Evolutionary conservation across 345 rosid species (phyloP).

Genomic region (Angophora floribunda): DNA sequence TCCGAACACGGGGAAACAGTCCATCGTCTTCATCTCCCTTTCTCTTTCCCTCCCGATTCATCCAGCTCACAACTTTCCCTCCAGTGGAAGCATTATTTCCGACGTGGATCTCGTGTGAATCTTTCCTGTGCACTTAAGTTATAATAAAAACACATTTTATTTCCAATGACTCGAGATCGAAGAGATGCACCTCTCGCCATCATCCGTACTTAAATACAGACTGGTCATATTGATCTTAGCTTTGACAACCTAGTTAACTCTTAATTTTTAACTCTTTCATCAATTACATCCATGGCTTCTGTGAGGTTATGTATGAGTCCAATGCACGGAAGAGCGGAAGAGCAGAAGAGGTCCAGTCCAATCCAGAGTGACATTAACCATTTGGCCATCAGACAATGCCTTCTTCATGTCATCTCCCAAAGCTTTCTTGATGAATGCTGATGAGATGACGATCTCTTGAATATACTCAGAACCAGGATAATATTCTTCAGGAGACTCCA

Average conservation of each 20-base stretch:
- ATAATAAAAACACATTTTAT: not conserved
- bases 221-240: not conserved
- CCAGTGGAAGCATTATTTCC: not conserved
- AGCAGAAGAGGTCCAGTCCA: not conserved
- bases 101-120: not conserved
- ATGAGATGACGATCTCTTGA: not conserved
- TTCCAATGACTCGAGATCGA: not conserved
- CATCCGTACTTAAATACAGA: not conserved
- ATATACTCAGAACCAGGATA: not conserved
- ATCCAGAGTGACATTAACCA: not conserved
- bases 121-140: not conserved
- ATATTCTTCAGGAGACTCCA: not conserved
- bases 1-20: not conserved
- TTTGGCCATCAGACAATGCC: not conserved
- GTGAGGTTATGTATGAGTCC: not conserved
- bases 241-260: not conserved
- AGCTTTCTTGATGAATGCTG: not conserved
- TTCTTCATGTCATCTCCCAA: not conserved
- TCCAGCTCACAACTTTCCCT: not conserved
- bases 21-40: not conserved
- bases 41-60: not conserved
- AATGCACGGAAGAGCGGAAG: not conserved
- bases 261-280: not conserved
- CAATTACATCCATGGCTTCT: not conserved
- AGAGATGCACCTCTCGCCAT: not conserved